A percentile compares a stretch with the other conserved stretches of the same genome.
Evolutionary conservation across 139 green algal species (phyloP).

Genomic region (Chlorella sp.): DNA sequence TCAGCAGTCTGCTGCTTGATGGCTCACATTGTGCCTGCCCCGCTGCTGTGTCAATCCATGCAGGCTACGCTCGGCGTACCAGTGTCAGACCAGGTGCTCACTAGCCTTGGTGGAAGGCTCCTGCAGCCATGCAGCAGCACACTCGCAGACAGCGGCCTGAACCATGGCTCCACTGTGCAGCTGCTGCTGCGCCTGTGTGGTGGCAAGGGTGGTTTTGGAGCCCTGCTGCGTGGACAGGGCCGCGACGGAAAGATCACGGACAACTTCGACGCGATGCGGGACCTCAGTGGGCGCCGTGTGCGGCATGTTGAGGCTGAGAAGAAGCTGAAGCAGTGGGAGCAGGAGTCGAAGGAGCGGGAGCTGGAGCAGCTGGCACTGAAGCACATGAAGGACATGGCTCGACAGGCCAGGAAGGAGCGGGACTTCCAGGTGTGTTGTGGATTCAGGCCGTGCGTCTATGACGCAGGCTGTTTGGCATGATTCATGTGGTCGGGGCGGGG

Average conservation of each 20-base stretch:
- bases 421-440: no score
- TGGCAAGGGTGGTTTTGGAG: constrained; percentile 92
- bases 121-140: no score
- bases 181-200: constrained; percentile 52
- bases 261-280: constrained; percentile 90
- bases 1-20: no score
- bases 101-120: no score
- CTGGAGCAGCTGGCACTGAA: constrained; percentile 71
- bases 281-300: constrained; percentile 79
- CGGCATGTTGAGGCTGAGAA: constrained; percentile 62
- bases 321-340: constrained; percentile 82
- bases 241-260: constrained; percentile 72
- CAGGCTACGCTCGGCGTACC: no score
- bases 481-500: no score
- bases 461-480: no score
- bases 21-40: no score
- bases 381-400: constrained; percentile 68
- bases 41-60: no score
- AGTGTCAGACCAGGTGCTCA: no score
- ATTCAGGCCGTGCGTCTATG: no score
- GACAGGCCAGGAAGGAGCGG: constrained; percentile 8
- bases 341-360: constrained; percentile 62
- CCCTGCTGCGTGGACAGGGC: constrained; percentile 83
- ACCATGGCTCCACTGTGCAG: constrained; percentile 28
- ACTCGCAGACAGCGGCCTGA: constrained; percentile 15